Percentiles rank a stretch among this genome's conserved stretches.
Evolutionary conservation across 768 basidiomycete genomes (phyloP).

Genomic region (Kwoniella heveanensis): DNA sequence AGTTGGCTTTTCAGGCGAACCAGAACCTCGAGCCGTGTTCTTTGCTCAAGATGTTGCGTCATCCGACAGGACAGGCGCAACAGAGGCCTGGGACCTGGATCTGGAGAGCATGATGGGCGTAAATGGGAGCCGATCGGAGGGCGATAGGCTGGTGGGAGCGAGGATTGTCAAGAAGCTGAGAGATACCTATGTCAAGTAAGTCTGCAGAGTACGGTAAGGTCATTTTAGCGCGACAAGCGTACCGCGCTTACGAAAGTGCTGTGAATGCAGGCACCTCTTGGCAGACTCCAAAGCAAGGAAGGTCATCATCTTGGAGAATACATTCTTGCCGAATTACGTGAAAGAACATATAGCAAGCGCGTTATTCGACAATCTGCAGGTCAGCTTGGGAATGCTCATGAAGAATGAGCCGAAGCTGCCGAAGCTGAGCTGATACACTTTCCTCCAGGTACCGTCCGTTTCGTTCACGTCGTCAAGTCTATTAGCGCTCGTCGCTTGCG

Average conservation of each 20-base stretch:
- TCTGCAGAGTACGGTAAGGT: too few species aligned
- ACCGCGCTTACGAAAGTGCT: too few species aligned
- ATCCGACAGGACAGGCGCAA: conserved; percentile 14
- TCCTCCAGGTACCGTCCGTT: conserved; percentile 78
- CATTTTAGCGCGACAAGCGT: too few species aligned
- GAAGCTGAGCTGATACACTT: background rate
- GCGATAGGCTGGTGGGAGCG: conserved; percentile 71
- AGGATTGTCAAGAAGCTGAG: conserved; percentile 70
- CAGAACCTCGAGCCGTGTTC: conserved; percentile 85
- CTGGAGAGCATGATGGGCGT: conserved; percentile 33
- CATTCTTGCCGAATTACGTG: conserved; percentile 78
- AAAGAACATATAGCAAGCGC: conserved; percentile 85
- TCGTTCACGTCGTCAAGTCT: conserved; percentile 90
- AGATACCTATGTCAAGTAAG: conserved; percentile 80
- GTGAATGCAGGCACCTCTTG: conserved; percentile 78
- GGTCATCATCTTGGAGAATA: conserved; percentile 88
- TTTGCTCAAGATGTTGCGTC: conserved; percentile 48
- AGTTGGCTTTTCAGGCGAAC: conserved; percentile 96
- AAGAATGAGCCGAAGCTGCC: too few species aligned
- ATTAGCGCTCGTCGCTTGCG: conserved; percentile 78
- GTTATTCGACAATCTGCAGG: conserved; percentile 87
- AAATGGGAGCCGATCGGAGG: conserved; percentile 61
- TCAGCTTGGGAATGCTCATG: conserved; percentile 53
- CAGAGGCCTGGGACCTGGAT: conserved; percentile 50
- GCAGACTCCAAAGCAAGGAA: conserved; percentile 95